Percentiles rank a stretch among this genome's conserved stretches.
phyloP scores from a whole-genome alignment of 2,329 filamentous ascomycete genomes.

The Neophaeococcomyces aloes region DNA sequence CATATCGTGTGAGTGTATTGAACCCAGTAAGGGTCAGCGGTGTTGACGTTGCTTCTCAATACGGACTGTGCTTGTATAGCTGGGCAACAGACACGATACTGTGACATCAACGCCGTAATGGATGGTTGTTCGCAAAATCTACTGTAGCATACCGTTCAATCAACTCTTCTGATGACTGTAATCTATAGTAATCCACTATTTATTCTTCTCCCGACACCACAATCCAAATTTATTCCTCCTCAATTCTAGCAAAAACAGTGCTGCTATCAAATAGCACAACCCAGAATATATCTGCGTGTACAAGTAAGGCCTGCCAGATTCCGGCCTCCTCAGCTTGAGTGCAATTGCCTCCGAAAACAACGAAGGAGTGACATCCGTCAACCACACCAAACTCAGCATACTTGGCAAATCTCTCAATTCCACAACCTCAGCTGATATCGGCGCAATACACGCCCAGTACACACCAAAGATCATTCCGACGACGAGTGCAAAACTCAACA shows the following conservation, averaged over 20 bases:
- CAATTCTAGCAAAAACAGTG: slow-evolving; percentile 20
- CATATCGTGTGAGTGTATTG: too few species aligned
- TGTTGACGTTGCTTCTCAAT: too few species aligned
- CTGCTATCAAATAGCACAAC: slow-evolving; percentile 19
- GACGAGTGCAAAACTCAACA: slow-evolving; percentile 35
- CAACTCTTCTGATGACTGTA: too few species aligned
- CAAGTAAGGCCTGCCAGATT: slow-evolving; percentile 36
- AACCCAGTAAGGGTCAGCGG: too few species aligned
- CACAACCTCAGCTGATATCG: slow-evolving; percentile 23
- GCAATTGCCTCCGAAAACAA: slow-evolving; percentile 46
- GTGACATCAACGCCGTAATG: too few species aligned
- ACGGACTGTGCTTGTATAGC: too few species aligned
- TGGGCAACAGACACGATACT: too few species aligned
- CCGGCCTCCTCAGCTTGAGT: slow-evolving; percentile 37
- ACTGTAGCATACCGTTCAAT: too few species aligned
- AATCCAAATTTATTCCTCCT: slow-evolving; percentile 18
- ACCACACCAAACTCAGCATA: slow-evolving; percentile 22
- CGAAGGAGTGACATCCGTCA: slow-evolving; percentile 29
- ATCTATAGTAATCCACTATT: slow-evolving; percentile 8
- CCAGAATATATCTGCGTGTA: slow-evolving; percentile 44
- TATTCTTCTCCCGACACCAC: slow-evolving; percentile 15
- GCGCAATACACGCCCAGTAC: slow-evolving; percentile 35
- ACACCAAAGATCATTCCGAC: slow-evolving; percentile 37
- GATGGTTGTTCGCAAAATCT: too few species aligned
- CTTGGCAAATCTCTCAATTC: slow-evolving; percentile 22